phyloP scores from a whole-genome alignment of 345 rosid species.

The Euclidium syriacum region DNA sequence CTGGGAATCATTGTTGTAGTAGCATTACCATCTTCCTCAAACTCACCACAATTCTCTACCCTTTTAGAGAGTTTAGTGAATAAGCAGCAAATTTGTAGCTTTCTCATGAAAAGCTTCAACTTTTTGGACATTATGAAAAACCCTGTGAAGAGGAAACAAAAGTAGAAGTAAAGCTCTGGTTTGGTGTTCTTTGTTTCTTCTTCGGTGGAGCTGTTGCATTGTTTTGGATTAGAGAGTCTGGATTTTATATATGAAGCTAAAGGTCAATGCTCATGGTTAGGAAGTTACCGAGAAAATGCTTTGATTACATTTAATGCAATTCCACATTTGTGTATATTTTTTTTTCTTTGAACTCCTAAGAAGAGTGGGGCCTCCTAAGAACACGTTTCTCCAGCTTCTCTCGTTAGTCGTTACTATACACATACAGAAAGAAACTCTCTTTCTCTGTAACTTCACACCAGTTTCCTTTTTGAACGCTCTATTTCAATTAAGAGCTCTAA shows the following conservation, averaged over 20 bases:
- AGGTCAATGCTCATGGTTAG: neutral
- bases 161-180: neutral
- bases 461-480: neutral
- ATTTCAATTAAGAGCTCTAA: neutral
- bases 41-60: constrained; percentile 16
- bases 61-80: constrained; percentile 17
- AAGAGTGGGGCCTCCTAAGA: constrained; percentile 12
- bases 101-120: constrained; percentile 17
- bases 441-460: constrained; percentile 15
- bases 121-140: constrained; percentile 25
- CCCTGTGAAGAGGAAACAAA: neutral
- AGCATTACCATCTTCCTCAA: constrained; percentile 22
- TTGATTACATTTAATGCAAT: constrained; percentile 22
- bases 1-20: constrained; percentile 16
- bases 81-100: constrained; percentile 21
- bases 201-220: neutral
- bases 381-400: constrained; percentile 22
- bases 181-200: neutral
- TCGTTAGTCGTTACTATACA: too few relatives aligned
- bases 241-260: neutral
- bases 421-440: constrained; percentile 17
- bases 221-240: neutral
- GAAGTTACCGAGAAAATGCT: constrained; percentile 10
- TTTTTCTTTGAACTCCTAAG: constrained; percentile 1
- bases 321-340: neutral